Conservation (phyloP, 2,329 filamentous ascomycete genomes). For the Trichoderma koningiopsis region DNA sequence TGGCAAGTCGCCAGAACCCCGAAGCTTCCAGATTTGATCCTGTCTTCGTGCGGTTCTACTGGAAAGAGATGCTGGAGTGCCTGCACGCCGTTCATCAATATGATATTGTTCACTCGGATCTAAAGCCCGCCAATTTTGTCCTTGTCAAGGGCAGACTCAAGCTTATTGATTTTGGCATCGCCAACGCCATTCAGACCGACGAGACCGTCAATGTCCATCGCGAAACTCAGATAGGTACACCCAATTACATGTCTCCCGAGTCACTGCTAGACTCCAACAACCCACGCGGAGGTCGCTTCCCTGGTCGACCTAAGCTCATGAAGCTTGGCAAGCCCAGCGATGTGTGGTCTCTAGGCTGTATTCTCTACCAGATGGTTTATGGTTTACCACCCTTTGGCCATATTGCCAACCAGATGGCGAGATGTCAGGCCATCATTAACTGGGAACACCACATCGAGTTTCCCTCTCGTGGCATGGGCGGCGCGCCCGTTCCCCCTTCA, state of each 20-base stretch:
- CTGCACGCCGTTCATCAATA: conserved; percentile 83
- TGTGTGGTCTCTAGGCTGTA: conserved; percentile 94
- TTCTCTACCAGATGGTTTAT: conserved; percentile 97
- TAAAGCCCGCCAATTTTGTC: conserved; percentile 97
- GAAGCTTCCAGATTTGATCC: conserved; percentile 79
- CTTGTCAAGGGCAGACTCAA: conserved; percentile 88
- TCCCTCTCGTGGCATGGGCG: conserved; percentile 69
- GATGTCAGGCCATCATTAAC: conserved; percentile 85
- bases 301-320: conserved; percentile 71
- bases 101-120: conserved; percentile 94
- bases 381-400: conserved; percentile 95
- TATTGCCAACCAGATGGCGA: conserved; percentile 81
- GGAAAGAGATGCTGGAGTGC: conserved; percentile 99
- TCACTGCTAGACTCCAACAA: conserved; percentile 86
- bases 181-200: conserved; percentile 93
- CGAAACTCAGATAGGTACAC: conserved; percentile 91
- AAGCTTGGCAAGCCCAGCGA: conserved; percentile 95
- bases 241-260: conserved; percentile 98
- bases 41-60: conserved; percentile 94
- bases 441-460: conserved; percentile 74
- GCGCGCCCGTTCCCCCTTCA: conserved; percentile 58
- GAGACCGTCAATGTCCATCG: conserved; percentile 97
- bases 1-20: conserved; percentile 70
- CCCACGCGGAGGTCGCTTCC: conserved; percentile 48
- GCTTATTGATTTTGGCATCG: conserved; percentile 97